Evolutionary conservation across 78 protist genomes (phyloP), one percentile per base, ranked within the genome.

Genomic region (Dictyostelium brefeldianum): DNA sequence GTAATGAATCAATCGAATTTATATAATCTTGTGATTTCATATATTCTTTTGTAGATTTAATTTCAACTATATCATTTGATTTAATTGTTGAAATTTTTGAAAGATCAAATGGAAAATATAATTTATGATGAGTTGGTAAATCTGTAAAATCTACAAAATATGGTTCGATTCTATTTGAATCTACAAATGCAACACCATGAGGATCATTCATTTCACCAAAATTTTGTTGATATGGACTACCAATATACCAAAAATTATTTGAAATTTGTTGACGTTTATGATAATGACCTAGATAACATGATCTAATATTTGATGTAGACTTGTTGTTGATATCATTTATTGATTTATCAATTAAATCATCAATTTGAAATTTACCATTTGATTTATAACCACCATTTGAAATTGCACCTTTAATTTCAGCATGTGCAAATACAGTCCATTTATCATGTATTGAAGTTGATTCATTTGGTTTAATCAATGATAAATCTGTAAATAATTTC

Each of bases 361-460:
- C 79, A 31, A 31, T 36, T 48, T 87, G 78, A 25, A 87, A 43
- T 65, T 87, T 87, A 20, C 93, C 93, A 29, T 25, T 43, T 8
- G 93, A 43, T 65, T n/a, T 59, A 87, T 77, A 65, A 6, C 93
- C 83, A 70, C 75, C 75, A 47, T 87, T 87, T 27, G 93, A 75
- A 31, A 36, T 48, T 5, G 93, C 93, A 64, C 93, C 93, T 77
- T 87, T 87, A 27, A 77, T 20, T 65, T 87, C 93, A 4, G 93
- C 93, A 87, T 87, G 93, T 22, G 93, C 93, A 87, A 87, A 87
- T 31, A 87, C 93, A 8, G 93, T 87, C 93, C 93, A 87, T 36
- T 74, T 41, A 22, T 22, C 17, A 25, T 47, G 70, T 18, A 43
- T 27, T 27, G 81, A 77, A 8, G 57, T 4, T 3, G 36, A 7